phyloP scores from a whole-genome alignment of 129 eudicot species.

The Flaveria sonorensis region DNA sequence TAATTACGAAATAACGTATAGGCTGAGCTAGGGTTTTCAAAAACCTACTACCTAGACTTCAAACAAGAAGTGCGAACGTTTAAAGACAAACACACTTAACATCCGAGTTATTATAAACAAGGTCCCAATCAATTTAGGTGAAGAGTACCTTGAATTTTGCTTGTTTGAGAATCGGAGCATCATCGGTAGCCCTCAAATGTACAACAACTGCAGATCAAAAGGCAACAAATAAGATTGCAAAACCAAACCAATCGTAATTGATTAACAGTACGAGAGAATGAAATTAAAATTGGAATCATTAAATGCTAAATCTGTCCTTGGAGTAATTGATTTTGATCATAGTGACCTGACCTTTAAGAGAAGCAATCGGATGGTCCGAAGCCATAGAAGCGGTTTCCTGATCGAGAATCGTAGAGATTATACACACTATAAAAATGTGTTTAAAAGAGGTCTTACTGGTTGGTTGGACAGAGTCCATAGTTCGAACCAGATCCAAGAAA shows the following conservation, averaged over 20 bases:
- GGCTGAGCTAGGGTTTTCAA: constrained; percentile 24
- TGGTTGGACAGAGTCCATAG: too few species aligned
- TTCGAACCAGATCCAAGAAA: too few species aligned
- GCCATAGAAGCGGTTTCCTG: constrained; percentile 40
- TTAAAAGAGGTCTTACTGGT: too few species aligned
- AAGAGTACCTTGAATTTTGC: constrained; percentile 74
- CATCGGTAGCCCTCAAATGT: constrained; percentile 51
- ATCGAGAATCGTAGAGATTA: too few species aligned
- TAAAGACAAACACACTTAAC: neutral
- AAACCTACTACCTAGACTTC: neutral
- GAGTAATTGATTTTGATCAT: neutral
- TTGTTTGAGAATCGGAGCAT: constrained; percentile 96
- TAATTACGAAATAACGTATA: neutral
- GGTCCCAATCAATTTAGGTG: neutral
- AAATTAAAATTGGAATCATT: neutral
- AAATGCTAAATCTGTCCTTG: neutral
- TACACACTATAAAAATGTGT: too few species aligned
- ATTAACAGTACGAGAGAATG: neutral
- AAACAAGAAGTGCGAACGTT: constrained; percentile 7
- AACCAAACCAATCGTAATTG: constrained; percentile 27
- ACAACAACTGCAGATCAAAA: constrained; percentile 51
- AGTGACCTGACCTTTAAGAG: constrained; percentile 47
- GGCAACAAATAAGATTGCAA: neutral
- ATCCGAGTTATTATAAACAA: neutral
- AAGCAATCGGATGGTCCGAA: constrained; percentile 43